Base-by-base conservation (phyloP, 164 flowering plant genomes). In the Brasenia schreberi region DNA sequence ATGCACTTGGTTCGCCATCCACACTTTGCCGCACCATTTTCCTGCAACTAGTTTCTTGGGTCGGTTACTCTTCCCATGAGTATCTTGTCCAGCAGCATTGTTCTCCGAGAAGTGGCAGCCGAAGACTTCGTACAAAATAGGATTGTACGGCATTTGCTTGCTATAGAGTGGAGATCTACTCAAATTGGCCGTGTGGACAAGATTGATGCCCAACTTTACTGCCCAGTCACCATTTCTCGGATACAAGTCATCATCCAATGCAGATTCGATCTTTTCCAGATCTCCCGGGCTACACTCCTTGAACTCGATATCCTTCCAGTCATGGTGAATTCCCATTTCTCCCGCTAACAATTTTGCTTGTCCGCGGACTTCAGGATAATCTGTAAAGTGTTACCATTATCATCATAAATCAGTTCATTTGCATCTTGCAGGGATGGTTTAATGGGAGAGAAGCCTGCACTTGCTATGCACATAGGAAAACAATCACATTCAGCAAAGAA, bases 1-100 rank as follows among this genome's bases (percentile, higher is more conserved):
- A 68, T 92, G 97, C 66, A 88, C 97, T 74, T 95, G 97, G 80
- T 82, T 86, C 7, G 93, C 84, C 96, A 87, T 94, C 99, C 99
- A 94, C 63, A 94, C 90, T 76, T 83, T 91, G n/a, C 99, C 99
- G 67, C 99, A 94, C 99, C 99, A 94, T 80, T 85, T 94, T 19
- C 99, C 99, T 12, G 87, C 99, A 59, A 90, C 76, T 16, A 78
- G 68, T 67, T 81, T 94, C 81, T 75, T 94, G 80, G 83, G 93
- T 72, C 71, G 86, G 65, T 78, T 71, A 17, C 72, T 42, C 66
- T 80, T 79, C 73, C 72, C 77, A 62, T 49, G 61, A 61, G 68
- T 70, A 66, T 78, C 70, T 0, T 66, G 68, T 66, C 79, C 74
- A 49, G 71, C 18, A 5, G 85, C 80, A 18, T 79, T 78, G 71